These are phyloP conservation scores for Globisporangium abappressorium DNA, from an alignment of 352 stramenopile genomes.

Conservation along the genomic window DNA sequence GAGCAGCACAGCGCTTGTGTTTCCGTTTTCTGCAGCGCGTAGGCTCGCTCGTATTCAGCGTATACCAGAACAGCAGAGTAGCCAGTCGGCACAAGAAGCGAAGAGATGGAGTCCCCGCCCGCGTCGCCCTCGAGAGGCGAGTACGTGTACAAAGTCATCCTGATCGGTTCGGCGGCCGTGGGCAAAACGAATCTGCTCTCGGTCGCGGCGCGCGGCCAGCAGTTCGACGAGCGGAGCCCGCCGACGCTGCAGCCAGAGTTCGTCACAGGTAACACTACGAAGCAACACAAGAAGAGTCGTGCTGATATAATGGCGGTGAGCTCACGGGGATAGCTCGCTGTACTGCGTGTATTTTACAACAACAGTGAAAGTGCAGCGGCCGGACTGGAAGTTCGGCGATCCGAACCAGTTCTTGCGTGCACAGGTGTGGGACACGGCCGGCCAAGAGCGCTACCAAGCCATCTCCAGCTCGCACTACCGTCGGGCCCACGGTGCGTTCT, in stretches of 20 bases:
- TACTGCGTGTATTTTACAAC: neutral
- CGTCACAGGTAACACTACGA: conserved; percentile 35
- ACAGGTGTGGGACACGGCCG: conserved; percentile 70
- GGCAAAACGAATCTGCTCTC: conserved; percentile 65
- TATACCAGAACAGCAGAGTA: neutral
- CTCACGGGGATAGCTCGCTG: neutral
- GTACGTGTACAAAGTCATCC: conserved; percentile 60
- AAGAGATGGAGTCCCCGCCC: conserved; percentile 28
- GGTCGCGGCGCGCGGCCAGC: conserved; percentile 48
- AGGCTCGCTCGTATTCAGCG: neutral
- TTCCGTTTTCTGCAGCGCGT: neutral
- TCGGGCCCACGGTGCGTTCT: conserved; percentile 42
- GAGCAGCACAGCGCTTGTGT: neutral
- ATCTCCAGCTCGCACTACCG: conserved; percentile 76
- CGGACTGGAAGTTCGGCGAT: conserved; percentile 69
- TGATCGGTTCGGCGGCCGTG: conserved; percentile 59
- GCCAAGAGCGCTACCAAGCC: conserved; percentile 68
- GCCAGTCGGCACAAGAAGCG: neutral
- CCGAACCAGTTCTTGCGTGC: conserved; percentile 62
- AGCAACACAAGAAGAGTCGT: neutral
- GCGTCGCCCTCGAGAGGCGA: conserved; percentile 40
- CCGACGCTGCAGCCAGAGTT: conserved; percentile 63
- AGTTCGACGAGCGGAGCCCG: conserved; percentile 52
- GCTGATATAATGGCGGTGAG: neutral
- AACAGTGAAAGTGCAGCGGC: conserved; percentile 59